phyloP scores from a whole-genome alignment of 371 early-diverging fungal genomes.

The Mortierella polycephala region DNA sequence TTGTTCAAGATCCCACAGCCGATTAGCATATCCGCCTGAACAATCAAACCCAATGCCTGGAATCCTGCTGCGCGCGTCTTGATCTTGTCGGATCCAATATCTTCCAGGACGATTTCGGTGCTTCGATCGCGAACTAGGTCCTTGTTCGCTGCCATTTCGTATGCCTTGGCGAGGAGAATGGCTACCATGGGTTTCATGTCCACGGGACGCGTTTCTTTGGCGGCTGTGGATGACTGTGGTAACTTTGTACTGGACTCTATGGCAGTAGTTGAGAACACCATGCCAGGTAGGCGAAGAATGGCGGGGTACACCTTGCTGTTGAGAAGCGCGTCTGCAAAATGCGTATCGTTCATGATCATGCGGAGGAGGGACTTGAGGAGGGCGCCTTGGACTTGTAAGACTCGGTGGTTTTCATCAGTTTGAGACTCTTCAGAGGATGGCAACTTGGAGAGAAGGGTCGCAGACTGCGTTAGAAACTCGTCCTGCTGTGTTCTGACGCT shows the following conservation, averaged over 20 bases:
- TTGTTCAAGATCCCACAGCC: slow-evolving; percentile 72
- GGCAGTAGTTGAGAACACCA: background rate
- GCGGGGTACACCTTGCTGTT: slow-evolving; percentile 23
- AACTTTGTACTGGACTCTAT: background rate
- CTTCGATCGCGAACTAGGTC: slow-evolving; percentile 33
- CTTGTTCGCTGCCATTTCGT: slow-evolving; percentile 43
- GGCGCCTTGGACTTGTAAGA: slow-evolving; percentile 19
- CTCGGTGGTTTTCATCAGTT: slow-evolving; percentile 1
- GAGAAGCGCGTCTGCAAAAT: slow-evolving; percentile 33
- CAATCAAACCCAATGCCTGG: slow-evolving; percentile 68
- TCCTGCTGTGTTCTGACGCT: slow-evolving; percentile 20
- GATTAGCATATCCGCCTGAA: slow-evolving; percentile 69
- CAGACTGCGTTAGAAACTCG: slow-evolving; percentile 19
- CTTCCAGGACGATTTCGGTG: slow-evolving; percentile 33
- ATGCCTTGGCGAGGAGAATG: slow-evolving; percentile 45
- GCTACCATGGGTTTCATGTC: slow-evolving; percentile 44
- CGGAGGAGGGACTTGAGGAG: slow-evolving; percentile 42
- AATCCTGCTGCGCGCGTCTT: slow-evolving; percentile 54
- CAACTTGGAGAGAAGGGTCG: slow-evolving; percentile 13
- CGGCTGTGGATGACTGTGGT: slow-evolving; percentile 5
- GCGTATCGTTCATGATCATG: slow-evolving; percentile 38
- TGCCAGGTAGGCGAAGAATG: slow-evolving; percentile 27
- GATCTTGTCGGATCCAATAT: slow-evolving; percentile 51
- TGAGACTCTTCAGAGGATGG: slow-evolving; percentile 1
- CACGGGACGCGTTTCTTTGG: slow-evolving; percentile 8